These are phyloP conservation scores for Fomitopsis betulina DNA, from an alignment of 1,284 basidiomycete species.

Conservation along the genomic window DNA sequence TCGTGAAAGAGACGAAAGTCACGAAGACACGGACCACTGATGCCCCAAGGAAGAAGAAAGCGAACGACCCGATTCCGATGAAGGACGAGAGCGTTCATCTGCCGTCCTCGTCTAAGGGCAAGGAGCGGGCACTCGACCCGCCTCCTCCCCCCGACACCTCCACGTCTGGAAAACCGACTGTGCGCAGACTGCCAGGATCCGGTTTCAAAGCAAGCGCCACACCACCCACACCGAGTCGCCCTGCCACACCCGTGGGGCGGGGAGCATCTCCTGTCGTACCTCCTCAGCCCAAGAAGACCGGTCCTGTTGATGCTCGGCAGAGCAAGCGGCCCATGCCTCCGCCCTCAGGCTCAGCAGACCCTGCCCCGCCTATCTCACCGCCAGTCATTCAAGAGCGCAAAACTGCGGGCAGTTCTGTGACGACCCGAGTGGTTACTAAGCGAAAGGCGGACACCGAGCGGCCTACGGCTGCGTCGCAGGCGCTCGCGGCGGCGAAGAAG, in stretches of 20 bases:
- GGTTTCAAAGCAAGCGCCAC: conserved; percentile 30
- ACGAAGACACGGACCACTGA: conserved; percentile 38
- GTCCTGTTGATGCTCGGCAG: conserved; percentile 20
- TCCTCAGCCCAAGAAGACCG: conserved; percentile 16
- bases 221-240: conserved; percentile 14
- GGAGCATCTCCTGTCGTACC: conserved; percentile 13
- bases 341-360: conserved; percentile 16
- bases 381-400: conserved; percentile 21
- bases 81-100: conserved; percentile 47
- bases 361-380: conserved; percentile 22
- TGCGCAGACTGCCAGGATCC: conserved; percentile 43
- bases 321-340: conserved; percentile 13
- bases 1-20: conserved; percentile 30
- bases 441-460: conserved; percentile 16
- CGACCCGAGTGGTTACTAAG: conserved; percentile 10
- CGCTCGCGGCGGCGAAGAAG: background rate
- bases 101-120: conserved; percentile 18
- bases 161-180: conserved; percentile 5
- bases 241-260: conserved; percentile 4
- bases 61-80: conserved; percentile 40
- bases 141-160: conserved; percentile 13
- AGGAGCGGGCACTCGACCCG: conserved; percentile 16
- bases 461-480: background rate
- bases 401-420: conserved; percentile 11
- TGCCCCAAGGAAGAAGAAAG: conserved; percentile 19